phyloP scores from a whole-genome alignment of 257 asterid species.

The Coffea eugenioides region DNA sequence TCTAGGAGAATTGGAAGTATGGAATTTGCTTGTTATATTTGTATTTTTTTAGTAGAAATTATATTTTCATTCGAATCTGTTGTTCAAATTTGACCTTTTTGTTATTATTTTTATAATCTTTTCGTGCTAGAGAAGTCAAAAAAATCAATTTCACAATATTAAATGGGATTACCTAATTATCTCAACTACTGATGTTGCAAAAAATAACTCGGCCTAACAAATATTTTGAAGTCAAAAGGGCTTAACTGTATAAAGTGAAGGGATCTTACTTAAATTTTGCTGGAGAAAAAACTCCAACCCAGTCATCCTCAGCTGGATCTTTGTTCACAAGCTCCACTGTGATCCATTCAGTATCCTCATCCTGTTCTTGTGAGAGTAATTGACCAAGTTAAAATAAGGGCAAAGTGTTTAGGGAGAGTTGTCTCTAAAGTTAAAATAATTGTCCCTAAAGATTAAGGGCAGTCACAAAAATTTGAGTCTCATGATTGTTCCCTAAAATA shows the following conservation, averaged over 20 bases:
- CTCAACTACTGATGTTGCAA: too few species aligned
- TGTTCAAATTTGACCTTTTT: too few species aligned
- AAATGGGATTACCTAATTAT: not conserved
- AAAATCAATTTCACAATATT: too few species aligned
- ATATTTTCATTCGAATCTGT: too few species aligned
- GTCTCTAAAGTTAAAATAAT: too few species aligned
- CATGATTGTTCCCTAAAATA: too few species aligned
- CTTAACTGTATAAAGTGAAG: not conserved
- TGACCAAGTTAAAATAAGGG: not conserved
- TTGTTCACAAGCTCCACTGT: slow-evolving; percentile 28
- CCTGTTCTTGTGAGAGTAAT: slow-evolving; percentile 20
- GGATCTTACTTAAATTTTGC: slow-evolving; percentile 21
- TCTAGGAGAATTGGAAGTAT: too few species aligned
- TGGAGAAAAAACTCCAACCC: slow-evolving; percentile 46
- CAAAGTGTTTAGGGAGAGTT: not conserved
- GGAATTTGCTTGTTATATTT: too few species aligned
- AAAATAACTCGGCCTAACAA: too few species aligned
- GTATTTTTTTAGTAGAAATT: too few species aligned
- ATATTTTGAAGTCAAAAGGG: not conserved
- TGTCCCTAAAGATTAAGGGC: too few species aligned
- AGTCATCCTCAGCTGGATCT: slow-evolving; percentile 44
- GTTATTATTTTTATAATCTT: not conserved
- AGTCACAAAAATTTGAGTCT: too few species aligned
- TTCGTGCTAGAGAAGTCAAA: not conserved
- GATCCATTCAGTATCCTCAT: slow-evolving; percentile 46